These are phyloP conservation scores for Kappamyces sp. DNA, from an alignment of 192 early-diverging fungal species.

Conservation along the genomic window DNA sequence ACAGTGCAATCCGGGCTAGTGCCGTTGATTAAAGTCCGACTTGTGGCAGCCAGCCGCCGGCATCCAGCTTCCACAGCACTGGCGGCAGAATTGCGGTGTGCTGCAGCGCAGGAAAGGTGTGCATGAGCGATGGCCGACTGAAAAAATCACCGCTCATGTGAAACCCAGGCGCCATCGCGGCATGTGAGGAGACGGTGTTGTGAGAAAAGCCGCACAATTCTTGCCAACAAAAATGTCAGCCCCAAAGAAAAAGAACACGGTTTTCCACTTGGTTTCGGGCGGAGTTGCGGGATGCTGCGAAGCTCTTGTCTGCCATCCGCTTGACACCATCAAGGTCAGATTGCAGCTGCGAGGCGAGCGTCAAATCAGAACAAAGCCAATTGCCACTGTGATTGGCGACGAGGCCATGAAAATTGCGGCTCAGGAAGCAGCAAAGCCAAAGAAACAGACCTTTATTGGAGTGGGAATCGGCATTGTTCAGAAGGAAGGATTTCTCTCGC, in stretches of 20 bases:
- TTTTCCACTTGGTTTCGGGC: constrained; percentile 79
- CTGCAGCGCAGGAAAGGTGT: no score
- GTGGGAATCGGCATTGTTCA: constrained; percentile 80
- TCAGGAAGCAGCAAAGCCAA: constrained; percentile 43
- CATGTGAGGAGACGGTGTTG: no score
- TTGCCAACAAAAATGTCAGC: constrained; percentile 12
- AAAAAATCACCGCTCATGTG: no score
- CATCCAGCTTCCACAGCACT: no score
- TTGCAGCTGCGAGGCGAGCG: constrained; percentile 76
- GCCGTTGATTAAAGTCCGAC: no score
- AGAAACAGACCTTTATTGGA: constrained; percentile 60
- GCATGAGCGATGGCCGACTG: no score
- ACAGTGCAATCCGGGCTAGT: no score
- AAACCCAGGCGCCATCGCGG: no score
- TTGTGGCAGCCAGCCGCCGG: no score
- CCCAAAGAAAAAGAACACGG: constrained; percentile 54
- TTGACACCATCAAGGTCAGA: constrained; percentile 98
- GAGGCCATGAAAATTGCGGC: constrained; percentile 47
- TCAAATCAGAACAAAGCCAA: constrained; percentile 13
- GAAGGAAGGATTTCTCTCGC: constrained; percentile 79
- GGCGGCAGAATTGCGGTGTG: no score
- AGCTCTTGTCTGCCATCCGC: constrained; percentile 80
- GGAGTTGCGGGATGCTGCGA: constrained; percentile 90
- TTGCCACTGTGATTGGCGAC: constrained; percentile 19
- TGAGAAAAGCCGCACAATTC: not conserved